Conservation (phyloP, 129 eudicot genomes). For the Kitagawia praeruptora region DNA sequence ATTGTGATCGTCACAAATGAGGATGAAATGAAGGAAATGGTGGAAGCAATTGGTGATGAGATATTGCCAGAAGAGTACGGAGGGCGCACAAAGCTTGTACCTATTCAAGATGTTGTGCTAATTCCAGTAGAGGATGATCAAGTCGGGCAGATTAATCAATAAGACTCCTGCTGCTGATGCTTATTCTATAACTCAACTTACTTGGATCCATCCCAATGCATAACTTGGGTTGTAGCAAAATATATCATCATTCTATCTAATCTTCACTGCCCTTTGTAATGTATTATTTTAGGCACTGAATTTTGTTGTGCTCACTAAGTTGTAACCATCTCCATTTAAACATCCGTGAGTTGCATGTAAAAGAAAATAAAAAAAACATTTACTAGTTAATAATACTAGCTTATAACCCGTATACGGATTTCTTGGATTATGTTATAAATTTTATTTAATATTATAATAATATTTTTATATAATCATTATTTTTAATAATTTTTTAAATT, state of each 20-base stretch:
- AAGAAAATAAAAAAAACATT: no score
- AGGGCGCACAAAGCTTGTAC: conserved; percentile 25
- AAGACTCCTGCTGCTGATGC: neutral
- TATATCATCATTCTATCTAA: neutral
- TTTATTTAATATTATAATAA: no score
- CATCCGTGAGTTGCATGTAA: no score
- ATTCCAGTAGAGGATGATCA: conserved; percentile 10
- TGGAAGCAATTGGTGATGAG: conserved; percentile 28
- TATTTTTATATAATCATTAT: no score
- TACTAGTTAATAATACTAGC: no score
- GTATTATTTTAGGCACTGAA: neutral
- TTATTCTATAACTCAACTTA: neutral
- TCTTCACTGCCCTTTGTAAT: neutral
- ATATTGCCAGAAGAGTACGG: conserved; percentile 34
- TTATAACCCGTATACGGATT: no score
- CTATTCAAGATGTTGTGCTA: conserved; percentile 20
- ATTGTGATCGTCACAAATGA: conserved; percentile 31
- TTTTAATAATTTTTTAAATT: no score
- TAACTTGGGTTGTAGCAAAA: neutral
- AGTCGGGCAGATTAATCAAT: neutral
- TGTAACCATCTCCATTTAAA: neutral
- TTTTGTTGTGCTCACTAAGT: neutral
- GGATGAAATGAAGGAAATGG: conserved; percentile 21
- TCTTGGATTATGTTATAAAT: no score
- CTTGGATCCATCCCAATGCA: neutral